Conservation (phyloP, 2,329 filamentous ascomycete species). For the Magnaporthiopsis incrustans region DNA sequence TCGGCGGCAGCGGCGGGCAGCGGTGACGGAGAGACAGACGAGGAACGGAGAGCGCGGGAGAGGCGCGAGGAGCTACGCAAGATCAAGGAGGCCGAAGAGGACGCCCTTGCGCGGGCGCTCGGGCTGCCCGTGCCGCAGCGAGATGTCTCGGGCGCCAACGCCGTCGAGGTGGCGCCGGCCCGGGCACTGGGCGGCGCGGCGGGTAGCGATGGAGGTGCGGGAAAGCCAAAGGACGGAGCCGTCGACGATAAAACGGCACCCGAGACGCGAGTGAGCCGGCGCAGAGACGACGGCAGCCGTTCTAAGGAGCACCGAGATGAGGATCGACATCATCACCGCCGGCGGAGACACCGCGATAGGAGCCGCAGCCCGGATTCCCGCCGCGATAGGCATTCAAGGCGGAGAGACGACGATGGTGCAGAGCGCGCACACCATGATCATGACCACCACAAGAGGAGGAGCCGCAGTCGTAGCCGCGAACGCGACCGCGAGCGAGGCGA, state of each 20-base stretch:
- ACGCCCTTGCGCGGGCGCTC: slow-evolving; percentile 76
- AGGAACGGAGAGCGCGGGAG: slow-evolving; percentile 50
- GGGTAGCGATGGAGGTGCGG: neutral
- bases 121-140: slow-evolving; percentile 51
- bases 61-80: slow-evolving; percentile 69
- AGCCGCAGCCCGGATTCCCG: slow-evolving; percentile 15
- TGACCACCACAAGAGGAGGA: slow-evolving; percentile 14
- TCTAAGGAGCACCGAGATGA: neutral
- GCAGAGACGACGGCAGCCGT: neutral
- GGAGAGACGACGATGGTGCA: neutral
- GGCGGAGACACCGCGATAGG: slow-evolving; percentile 4
- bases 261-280: neutral
- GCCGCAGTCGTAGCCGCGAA: slow-evolving; percentile 7
- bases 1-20: slow-evolving; percentile 13
- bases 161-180: neutral
- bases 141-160: slow-evolving; percentile 1
- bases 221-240: neutral
- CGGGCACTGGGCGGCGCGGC: neutral
- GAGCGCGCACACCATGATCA: neutral
- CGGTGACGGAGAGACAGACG: slow-evolving; percentile 44
- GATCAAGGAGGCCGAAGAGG: slow-evolving; percentile 87
- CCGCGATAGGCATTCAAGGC: slow-evolving; percentile 12
- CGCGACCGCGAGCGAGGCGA: neutral
- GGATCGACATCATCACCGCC: slow-evolving; percentile 1
- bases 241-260: neutral